Conservation (phyloP, 1,284 basidiomycete species). For the Boletus smithii region DNA sequence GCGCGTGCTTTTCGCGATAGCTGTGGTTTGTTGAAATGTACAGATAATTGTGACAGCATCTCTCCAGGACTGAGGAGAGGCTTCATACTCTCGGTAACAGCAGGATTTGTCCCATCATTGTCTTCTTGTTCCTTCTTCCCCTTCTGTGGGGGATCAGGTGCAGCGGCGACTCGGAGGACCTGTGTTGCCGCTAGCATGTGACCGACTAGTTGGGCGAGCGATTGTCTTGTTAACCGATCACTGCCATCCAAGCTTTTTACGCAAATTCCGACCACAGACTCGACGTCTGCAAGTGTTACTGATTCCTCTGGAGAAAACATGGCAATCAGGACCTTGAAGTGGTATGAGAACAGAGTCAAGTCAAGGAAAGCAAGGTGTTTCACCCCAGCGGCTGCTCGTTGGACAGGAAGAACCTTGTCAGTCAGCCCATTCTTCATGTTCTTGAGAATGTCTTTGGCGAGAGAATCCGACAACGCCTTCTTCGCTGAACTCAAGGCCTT, state of each 20-base stretch:
- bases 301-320: constrained; percentile 61
- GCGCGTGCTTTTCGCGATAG: constrained; percentile 70
- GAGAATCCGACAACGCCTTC: constrained; percentile 77
- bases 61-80: constrained; percentile 74
- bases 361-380: constrained; percentile 15
- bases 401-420: constrained; percentile 85
- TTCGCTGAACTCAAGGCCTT: constrained; percentile 79
- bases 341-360: constrained; percentile 10
- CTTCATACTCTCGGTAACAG: constrained; percentile 59
- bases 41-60: constrained; percentile 80
- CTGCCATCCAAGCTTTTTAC: constrained; percentile 77
- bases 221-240: constrained; percentile 81
- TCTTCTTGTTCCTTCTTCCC: constrained; percentile 64
- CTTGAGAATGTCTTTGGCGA: constrained; percentile 83
- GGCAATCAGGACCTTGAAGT: constrained; percentile 56
- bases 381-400: constrained; percentile 82
- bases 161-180: constrained; percentile 55
- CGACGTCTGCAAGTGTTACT: constrained; percentile 68
- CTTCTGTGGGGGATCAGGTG: constrained; percentile 55
- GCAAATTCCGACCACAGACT: constrained; percentile 65
- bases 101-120: constrained; percentile 45
- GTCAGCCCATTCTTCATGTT: constrained; percentile 71
- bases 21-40: constrained; percentile 74
- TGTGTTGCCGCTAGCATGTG: constrained; percentile 87
- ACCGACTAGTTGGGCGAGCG: constrained; percentile 78